Evolutionary conservation across 805 yeast species (phyloP).

Genomic region (Dipodascus geniculatus): DNA sequence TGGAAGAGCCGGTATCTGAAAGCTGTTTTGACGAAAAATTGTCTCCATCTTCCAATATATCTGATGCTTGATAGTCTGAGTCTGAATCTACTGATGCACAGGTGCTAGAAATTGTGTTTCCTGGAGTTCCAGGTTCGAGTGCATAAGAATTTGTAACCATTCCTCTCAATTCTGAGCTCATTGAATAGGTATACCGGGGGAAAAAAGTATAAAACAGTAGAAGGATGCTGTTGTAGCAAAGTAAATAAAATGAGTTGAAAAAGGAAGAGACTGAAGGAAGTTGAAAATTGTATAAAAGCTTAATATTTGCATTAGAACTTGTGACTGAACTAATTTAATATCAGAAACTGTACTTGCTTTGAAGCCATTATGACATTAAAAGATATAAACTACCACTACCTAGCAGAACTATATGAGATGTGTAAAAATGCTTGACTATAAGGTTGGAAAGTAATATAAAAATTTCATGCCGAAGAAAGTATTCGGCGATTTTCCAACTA

Average conservation of each 20-base stretch:
- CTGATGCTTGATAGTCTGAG: conserved; percentile 16
- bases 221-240: too few species aligned
- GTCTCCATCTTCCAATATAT: neutral
- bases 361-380: too few species aligned
- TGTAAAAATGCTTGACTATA: too few species aligned
- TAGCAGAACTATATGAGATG: too few species aligned
- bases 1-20: neutral
- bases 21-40: neutral
- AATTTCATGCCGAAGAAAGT: too few species aligned
- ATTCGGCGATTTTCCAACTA: too few species aligned
- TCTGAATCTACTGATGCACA: conserved; percentile 20
- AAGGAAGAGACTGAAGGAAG: neutral
- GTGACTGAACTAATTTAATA: too few species aligned
- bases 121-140: neutral
- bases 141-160: neutral
- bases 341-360: too few species aligned
- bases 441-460: too few species aligned
- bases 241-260: neutral
- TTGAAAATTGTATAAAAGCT: neutral
- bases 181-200: neutral
- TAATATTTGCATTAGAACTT: neutral
- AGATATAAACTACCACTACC: too few species aligned
- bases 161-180: neutral
- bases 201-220: too few species aligned
- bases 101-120: conserved; percentile 11